Evolutionary conservation across 768 basidiomycete genomes (phyloP), one percentile per base, ranked within the genome.

Genomic region (Gymnopilus junonius): DNA sequence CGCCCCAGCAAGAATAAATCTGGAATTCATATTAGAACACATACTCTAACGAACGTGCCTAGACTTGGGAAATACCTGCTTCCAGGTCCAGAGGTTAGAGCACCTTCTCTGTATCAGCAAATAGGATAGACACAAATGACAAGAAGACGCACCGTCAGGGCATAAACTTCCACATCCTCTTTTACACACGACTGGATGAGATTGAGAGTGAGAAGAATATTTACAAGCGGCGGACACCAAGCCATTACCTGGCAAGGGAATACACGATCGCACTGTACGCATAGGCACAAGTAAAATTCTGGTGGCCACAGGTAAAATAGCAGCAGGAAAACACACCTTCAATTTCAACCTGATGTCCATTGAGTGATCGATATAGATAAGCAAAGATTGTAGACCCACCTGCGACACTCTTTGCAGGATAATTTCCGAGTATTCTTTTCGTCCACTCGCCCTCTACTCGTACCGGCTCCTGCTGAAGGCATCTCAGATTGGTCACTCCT

Each of bases 1-100:
- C 8, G 87, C 87, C 67, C 87, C 87, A 14, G 87, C 87, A 35
- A 89, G 83, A 65, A 89, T 89, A 64, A 89, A 89, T 58, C 87
- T 87, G 32, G 50, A 32, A 51, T 45, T 45, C 34, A 46, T 50
- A 62, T 35, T 56, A 59, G 55, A 64, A 39, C 59, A 59, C 48
- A 68, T 60, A 37, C 59, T 20, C 37, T 40, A 42, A 34, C 43
- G 17, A 31, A 51, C n/a, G 17, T 32, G 48, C 15, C 31, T 32
- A 29, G 48, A 51, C 48, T 32, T 21, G 57, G 43, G 59, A 72
- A 79, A 59, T 69, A 85, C 87, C 87, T 85, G 77, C 86, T 87
- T 71, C 87, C 86, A 63, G 83, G 81, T 57, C 86, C 86, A 37
- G 86, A 87, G 14, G 86, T 87, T 68, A 87, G 76, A 64, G 86